Percentiles rank a stretch among this genome's conserved stretches.
These are phyloP conservation scores for Hebeloma cylindrosporum DNA, from an alignment of 768 basidiomycete species.

Conservation along the genomic window DNA sequence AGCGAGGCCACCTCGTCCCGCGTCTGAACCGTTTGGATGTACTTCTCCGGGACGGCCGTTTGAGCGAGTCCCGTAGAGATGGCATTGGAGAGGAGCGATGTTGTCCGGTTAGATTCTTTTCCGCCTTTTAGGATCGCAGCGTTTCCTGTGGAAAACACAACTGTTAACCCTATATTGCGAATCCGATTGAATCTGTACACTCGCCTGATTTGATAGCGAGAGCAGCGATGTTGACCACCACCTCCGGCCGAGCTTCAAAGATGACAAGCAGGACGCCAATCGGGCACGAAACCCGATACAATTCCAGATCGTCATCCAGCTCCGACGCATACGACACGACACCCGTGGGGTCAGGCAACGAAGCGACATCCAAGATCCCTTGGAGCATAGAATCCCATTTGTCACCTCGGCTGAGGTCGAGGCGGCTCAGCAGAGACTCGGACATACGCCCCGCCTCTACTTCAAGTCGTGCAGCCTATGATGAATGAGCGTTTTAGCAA, in stretches of 20 bases:
- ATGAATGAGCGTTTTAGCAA: constrained; percentile 1
- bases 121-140: constrained; percentile 97
- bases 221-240: constrained; percentile 95
- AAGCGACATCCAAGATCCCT: constrained; percentile 84
- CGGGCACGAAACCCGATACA: constrained; percentile 93
- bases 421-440: constrained; percentile 75
- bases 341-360: constrained; percentile 85
- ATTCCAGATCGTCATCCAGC: constrained; percentile 81
- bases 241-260: constrained; percentile 96
- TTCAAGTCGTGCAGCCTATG: constrained; percentile 73
- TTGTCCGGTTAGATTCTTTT: constrained; percentile 87
- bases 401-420: constrained; percentile 75
- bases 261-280: constrained; percentile 96
- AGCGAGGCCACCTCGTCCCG: constrained; percentile 88
- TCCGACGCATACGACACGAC: constrained; percentile 85
- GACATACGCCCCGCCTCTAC: constrained; percentile 87
- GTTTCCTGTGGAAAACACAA: constrained; percentile 77
- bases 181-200: constrained; percentile 22
- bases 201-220: constrained; percentile 95
- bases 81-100: constrained; percentile 70
- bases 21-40: constrained; percentile 91
- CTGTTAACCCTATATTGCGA: too few species aligned
- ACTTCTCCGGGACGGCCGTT: constrained; percentile 72
- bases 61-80: constrained; percentile 76
- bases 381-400: constrained; percentile 96